Percentiles rank a stretch among this genome's conserved stretches.
phyloP scores from a whole-genome alignment of 805 yeast species.

The Cephaloascus albidus region DNA sequence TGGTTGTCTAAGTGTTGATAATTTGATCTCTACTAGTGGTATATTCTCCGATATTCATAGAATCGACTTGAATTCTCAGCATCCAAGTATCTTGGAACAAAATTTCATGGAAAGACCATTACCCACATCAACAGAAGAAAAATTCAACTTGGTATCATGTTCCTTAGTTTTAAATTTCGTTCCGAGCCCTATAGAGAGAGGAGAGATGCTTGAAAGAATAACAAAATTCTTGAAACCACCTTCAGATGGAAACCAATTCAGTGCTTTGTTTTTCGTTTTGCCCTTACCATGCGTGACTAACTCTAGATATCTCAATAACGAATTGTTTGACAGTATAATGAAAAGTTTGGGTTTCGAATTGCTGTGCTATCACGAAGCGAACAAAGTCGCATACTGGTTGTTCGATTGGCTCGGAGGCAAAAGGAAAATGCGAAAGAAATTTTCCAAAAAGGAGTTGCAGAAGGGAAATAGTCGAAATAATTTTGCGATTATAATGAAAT shows the following conservation, averaged over 20 bases:
- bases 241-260: slow-evolving; percentile 7
- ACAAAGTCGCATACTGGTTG: slow-evolving; percentile 68
- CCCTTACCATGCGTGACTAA: slow-evolving; percentile 83
- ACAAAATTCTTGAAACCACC: slow-evolving; percentile 42
- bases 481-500: slow-evolving; percentile 41
- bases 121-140: slow-evolving; percentile 36
- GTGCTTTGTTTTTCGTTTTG: slow-evolving; percentile 63
- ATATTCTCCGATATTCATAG: slow-evolving; percentile 43
- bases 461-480: slow-evolving; percentile 60
- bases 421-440: slow-evolving; percentile 4
- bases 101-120: slow-evolving; percentile 75
- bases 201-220: slow-evolving; percentile 65
- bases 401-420: slow-evolving; percentile 35
- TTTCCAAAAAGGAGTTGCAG: slow-evolving; percentile 39
- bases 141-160: slow-evolving; percentile 65
- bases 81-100: slow-evolving; percentile 61
- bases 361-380: slow-evolving; percentile 43
- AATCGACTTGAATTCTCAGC: slow-evolving; percentile 77
- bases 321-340: slow-evolving; percentile 36
- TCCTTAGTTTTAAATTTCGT: slow-evolving; percentile 87
- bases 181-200: slow-evolving; percentile 60
- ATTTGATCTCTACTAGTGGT: slow-evolving; percentile 53
- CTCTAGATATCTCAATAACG: slow-evolving; percentile 64
- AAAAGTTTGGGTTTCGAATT: slow-evolving; percentile 47
- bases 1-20: slow-evolving; percentile 68